Evolutionary conservation across 768 basidiomycete species (phyloP).

Genomic region (Crucibulum laeve): DNA sequence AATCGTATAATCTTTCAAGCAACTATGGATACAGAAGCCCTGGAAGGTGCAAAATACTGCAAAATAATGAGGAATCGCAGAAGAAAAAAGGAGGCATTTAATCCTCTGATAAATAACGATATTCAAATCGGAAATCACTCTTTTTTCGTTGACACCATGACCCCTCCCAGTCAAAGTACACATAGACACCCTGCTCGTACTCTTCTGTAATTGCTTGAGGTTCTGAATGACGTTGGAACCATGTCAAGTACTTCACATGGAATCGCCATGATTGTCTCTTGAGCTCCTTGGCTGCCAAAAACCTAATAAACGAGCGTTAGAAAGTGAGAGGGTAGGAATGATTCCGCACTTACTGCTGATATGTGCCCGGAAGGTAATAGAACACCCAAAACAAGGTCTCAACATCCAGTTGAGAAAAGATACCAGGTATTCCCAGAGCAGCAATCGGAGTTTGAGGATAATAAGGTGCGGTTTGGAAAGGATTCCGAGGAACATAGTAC

Average conservation of each 20-base stretch:
- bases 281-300: constrained; percentile 92
- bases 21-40: constrained; percentile 13
- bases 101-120: constrained; percentile 92
- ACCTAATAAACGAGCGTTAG: constrained; percentile 40
- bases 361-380: constrained; percentile 96
- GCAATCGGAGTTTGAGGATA: constrained; percentile 89
- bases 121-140: constrained; percentile 96
- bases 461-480: constrained; percentile 86
- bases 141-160: constrained; percentile 99
- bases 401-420: constrained; percentile 90
- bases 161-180: constrained; percentile 99
- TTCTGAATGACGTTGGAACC: constrained; percentile 98
- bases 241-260: constrained; percentile 98
- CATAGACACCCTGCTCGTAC: constrained; percentile 98
- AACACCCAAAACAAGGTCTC: constrained; percentile 99
- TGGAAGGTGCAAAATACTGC: constrained; percentile 7
- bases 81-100: constrained; percentile 27
- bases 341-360: constrained; percentile 76
- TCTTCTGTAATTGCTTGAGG: constrained; percentile 99
- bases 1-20: constrained; percentile 5
- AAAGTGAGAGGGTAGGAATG: background rate
- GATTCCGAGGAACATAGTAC: constrained; percentile 93
- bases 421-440: constrained; percentile 72
- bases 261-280: constrained; percentile 99
- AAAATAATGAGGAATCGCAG: constrained; percentile 7